Conservation (phyloP, 352 stramenopile species). For the Thalassiosira hispida region DNA sequence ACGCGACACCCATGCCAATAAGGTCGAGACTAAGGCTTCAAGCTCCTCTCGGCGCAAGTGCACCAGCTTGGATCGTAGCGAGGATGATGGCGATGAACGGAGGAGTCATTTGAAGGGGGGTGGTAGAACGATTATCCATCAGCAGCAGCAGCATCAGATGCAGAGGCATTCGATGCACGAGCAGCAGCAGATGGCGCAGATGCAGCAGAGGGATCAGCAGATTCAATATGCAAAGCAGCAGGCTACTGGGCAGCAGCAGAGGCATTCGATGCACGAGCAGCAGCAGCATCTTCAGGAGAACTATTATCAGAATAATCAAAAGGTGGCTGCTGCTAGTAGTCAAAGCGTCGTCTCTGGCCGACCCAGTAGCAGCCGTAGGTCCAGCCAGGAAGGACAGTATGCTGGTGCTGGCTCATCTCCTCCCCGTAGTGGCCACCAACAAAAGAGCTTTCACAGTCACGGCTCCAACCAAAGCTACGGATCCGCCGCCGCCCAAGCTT, state of each 20-base stretch:
- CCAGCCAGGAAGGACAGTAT: too few species aligned
- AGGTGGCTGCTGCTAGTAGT: too few species aligned
- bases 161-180: background rate
- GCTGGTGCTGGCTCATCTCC: too few species aligned
- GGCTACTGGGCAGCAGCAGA: slow-evolving; percentile 1
- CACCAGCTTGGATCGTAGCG: slow-evolving; percentile 23
- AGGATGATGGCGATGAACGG: slow-evolving; percentile 25
- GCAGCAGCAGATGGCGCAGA: too few species aligned
- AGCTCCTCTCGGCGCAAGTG: background rate
- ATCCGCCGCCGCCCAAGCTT: too few species aligned
- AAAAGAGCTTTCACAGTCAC: too few species aligned
- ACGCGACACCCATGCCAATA: background rate
- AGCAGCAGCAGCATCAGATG: background rate
- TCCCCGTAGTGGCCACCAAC: too few species aligned
- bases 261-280: background rate
- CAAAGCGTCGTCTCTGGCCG: too few species aligned
- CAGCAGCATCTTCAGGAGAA: background rate
- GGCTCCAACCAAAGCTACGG: too few species aligned
- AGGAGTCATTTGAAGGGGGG: slow-evolving; percentile 15
- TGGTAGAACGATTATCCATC: background rate
- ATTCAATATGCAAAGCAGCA: background rate
- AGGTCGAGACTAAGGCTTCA: background rate
- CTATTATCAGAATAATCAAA: too few species aligned
- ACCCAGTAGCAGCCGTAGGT: too few species aligned
- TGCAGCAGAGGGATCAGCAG: background rate